These are phyloP conservation scores for Paraphysoderma sedebokerense DNA, from an alignment of 371 early-diverging fungal genomes.

Conservation along the genomic window DNA sequence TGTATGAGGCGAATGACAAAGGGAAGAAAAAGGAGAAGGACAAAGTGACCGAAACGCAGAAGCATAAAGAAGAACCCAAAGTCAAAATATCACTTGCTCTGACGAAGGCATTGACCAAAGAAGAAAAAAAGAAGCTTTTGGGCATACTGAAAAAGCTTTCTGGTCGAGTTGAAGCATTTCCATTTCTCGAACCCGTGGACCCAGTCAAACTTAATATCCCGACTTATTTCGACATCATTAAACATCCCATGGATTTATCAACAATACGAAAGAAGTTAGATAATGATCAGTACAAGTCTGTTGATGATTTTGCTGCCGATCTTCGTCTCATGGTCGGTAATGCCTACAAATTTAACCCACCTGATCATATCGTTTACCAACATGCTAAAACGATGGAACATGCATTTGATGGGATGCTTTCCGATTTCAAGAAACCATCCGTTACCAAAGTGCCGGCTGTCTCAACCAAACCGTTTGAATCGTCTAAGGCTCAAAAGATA, in stretches of 20 bases:
- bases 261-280: slow-evolving; percentile 82
- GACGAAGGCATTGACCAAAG: slow-evolving; percentile 16
- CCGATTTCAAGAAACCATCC: background rate
- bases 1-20: slow-evolving; percentile 3
- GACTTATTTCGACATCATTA: slow-evolving; percentile 81
- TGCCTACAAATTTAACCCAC: slow-evolving; percentile 86
- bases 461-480: slow-evolving; percentile 8
- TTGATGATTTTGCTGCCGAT: slow-evolving; percentile 69
- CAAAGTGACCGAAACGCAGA: slow-evolving; percentile 16
- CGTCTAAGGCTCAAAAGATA: slow-evolving; percentile 14
- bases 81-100: slow-evolving; percentile 31
- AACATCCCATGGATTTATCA: slow-evolving; percentile 94
- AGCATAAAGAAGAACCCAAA: slow-evolving; percentile 6
- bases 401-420: slow-evolving; percentile 42
- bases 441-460: slow-evolving; percentile 12
- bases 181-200: slow-evolving; percentile 88
- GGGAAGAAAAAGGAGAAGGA: slow-evolving; percentile 51
- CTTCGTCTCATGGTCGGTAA: slow-evolving; percentile 79
- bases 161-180: slow-evolving; percentile 48
- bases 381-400: slow-evolving; percentile 63
- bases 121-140: slow-evolving; percentile 35
- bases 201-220: slow-evolving; percentile 80
- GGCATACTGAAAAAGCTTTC: slow-evolving; percentile 61
- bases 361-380: slow-evolving; percentile 68
- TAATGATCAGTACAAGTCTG: slow-evolving; percentile 42